Base-by-base conservation (phyloP, 2,329 filamentous ascomycete species). In the Monosporascus sp. region DNA sequence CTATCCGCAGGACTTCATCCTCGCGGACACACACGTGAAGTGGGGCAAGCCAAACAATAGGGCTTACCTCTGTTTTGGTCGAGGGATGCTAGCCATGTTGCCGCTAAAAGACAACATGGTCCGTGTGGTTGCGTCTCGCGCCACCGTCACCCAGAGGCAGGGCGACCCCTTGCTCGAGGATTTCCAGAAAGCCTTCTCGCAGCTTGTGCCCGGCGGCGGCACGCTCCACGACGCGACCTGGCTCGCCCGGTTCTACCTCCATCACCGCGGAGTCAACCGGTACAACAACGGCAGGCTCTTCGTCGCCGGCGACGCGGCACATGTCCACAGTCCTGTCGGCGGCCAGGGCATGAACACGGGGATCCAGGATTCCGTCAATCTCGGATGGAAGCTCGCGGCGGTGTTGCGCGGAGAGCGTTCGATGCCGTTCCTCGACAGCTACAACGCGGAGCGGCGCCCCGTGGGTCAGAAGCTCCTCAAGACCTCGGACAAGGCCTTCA, bases 281-380 rank as follows among this genome's bases (percentile, higher is more conserved):
- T 65, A 79, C 59, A 73, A 74, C 6, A 69, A 72, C 22, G 74
- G 75, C 2, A 72, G 78, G 3, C 69, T 80, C 3, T 77, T 83
- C 45, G 66, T 85, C 0, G 79, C 77, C 2, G 80, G 81, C 15
- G 81, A 85, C 52, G 79, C 80, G 6, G 78, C 77, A 1, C 80
- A 84, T 54, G 79, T 79, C 14, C 79, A 83, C 55, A 78, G 72
- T 38, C 78, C 78, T 0, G 74, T 76, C 0, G 81, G 79, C 2
- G 81, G 78, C 0, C 80, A 82, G 60, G 81, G 81, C 1, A 78
- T 83, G 76, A 80, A 81, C 52, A 78, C 76, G 0, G 77, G 77
- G 2, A 73, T 80, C 45, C 72, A 74, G 50, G 77, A 80, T 55
- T 70, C 75, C 0, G 67, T 75, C 36, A 79, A 80, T 49, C 66